Evolutionary conservation across 148 eudicot species (phyloP).

Genomic region (Camellia granthamiana): DNA sequence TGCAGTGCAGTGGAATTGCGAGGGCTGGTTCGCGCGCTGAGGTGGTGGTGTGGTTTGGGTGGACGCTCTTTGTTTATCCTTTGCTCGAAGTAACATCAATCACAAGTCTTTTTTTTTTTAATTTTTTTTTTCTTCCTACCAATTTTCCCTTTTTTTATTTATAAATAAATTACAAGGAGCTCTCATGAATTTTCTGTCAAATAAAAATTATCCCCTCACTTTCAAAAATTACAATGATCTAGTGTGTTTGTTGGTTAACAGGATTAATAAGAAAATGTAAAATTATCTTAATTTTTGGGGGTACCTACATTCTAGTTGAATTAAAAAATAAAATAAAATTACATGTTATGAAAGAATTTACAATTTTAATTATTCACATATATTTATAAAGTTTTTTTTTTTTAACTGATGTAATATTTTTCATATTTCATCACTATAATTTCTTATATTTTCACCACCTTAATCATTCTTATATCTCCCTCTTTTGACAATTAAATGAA

Average conservation of each 20-base stretch:
- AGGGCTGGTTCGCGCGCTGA: conserved; percentile 3
- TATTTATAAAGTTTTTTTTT: not conserved
- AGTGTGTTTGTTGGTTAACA: not conserved
- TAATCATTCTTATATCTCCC: not conserved
- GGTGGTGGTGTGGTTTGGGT: conserved; percentile 24
- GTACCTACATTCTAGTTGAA: not conserved
- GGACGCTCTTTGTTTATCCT: conserved; percentile 13
- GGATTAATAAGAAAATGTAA: not conserved
- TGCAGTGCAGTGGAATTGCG: not conserved
- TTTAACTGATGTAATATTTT: not conserved
- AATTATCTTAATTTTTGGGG: not conserved
- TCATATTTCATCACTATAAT: not conserved
- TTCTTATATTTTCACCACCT: not conserved
- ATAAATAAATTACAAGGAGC: too few relatives aligned
- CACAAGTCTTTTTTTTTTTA: too few relatives aligned
- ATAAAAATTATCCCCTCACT: too few relatives aligned
- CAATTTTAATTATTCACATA: not conserved
- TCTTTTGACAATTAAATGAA: too few relatives aligned
- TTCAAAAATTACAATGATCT: not conserved
- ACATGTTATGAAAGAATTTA: not conserved
- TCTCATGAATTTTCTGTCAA: too few relatives aligned
- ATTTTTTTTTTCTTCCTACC: too few relatives aligned
- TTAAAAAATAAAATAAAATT: not conserved
- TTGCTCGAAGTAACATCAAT: too few relatives aligned
- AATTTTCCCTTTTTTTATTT: too few relatives aligned